Conservation (phyloP, 495 filamentous ascomycete species). For the Xylaria grammica region DNA sequence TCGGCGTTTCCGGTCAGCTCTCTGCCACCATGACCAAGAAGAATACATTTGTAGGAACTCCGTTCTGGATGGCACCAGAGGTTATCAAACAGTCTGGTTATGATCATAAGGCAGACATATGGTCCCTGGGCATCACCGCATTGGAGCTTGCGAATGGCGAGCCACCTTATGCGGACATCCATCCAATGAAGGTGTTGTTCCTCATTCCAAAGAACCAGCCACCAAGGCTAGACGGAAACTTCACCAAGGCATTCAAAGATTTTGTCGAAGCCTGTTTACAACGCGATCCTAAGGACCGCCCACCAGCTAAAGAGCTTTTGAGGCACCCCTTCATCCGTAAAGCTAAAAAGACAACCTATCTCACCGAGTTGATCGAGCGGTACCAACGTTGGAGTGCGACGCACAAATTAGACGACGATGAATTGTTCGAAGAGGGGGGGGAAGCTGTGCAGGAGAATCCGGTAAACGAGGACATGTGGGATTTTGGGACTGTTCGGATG, state of each 20-base stretch:
- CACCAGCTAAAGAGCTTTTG: conserved; percentile 84
- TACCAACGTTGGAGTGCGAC: conserved; percentile 82
- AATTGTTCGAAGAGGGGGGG: conserved; percentile 54
- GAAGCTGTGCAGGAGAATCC: conserved; percentile 35
- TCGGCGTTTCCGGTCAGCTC: conserved; percentile 96
- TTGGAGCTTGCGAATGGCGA: conserved; percentile 92
- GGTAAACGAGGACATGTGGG: conserved; percentile 87
- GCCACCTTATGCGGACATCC: conserved; percentile 94
- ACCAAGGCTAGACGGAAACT: conserved; percentile 81
- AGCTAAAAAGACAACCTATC: conserved; percentile 86
- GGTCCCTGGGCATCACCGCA: conserved; percentile 98
- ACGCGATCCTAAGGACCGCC: conserved; percentile 85
- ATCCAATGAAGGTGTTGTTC: conserved; percentile 98
- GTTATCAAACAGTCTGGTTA: conserved; percentile 99
- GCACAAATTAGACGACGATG: conserved; percentile 69
- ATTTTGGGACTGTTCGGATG: conserved; percentile 90
- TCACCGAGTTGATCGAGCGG: conserved; percentile 92
- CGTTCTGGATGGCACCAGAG: conserved; percentile 99
- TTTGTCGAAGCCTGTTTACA: conserved; percentile 88
- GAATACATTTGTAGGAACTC: conserved; percentile 97
- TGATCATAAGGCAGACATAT: conserved; percentile 98
- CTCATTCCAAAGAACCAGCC: conserved; percentile 94
- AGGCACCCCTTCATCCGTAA: conserved; percentile 87
- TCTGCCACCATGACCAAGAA: conserved; percentile 99
- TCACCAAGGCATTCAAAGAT: conserved; percentile 89